phyloP scores from a whole-genome alignment of 345 rosid species.

The Eucalyptus polybractea region DNA sequence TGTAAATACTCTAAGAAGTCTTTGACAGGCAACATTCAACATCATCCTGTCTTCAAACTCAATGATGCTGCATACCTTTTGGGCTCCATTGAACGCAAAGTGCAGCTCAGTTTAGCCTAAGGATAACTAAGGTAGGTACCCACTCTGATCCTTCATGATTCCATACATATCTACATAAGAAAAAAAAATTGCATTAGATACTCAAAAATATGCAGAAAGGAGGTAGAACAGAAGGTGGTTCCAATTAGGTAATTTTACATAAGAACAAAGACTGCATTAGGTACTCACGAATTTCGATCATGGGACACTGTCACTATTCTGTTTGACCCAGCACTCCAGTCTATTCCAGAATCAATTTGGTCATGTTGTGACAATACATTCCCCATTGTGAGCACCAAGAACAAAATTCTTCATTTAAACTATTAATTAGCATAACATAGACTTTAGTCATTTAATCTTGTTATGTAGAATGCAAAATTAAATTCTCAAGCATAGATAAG shows the following conservation, averaged over 20 bases:
- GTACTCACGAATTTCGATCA: conserved; percentile 89
- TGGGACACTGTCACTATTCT: conserved; percentile 82
- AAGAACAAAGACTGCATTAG: neutral
- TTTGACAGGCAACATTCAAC: too few relatives aligned
- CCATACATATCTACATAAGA: conserved; percentile 71
- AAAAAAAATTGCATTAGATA: neutral
- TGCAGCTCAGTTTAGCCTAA: conserved; percentile 88
- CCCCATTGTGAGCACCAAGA: neutral
- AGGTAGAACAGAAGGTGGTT: neutral
- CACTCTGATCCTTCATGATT: conserved; percentile 79
- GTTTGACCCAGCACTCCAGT: conserved; percentile 80
- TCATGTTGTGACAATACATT: conserved; percentile 55
- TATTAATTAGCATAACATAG: neutral
- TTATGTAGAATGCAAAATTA: neutral
- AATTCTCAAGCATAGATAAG: neutral
- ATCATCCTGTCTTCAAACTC: too few relatives aligned
- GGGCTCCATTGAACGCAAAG: conserved; percentile 93
- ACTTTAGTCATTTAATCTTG: neutral
- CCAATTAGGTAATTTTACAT: neutral
- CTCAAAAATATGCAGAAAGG: neutral
- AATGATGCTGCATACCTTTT: too few relatives aligned
- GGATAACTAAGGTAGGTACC: conserved; percentile 95
- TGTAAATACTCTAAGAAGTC: too few relatives aligned
- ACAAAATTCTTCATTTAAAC: neutral
- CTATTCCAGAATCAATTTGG: conserved; percentile 91